A percentile compares a stretch with the other conserved stretches of the same genome.
phyloP scores from a whole-genome alignment of 2,329 filamentous ascomycete genomes.

The Anthostomella pinea region DNA sequence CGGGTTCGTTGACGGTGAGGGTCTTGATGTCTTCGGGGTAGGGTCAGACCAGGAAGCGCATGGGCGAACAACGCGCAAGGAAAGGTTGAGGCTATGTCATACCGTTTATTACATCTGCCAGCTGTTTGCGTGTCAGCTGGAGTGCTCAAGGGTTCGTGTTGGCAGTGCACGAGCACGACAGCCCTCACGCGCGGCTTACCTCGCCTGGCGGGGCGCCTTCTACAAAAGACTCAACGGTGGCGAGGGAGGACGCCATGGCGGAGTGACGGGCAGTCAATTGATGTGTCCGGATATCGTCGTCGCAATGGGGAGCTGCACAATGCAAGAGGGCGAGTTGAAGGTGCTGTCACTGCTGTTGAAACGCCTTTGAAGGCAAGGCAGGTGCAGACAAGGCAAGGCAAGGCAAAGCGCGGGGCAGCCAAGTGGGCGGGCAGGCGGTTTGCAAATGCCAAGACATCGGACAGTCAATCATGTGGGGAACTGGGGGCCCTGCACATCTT shows the following conservation, averaged over 20 bases:
- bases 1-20: conserved; percentile 68
- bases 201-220: conserved; percentile 94
- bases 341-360: too few relatives aligned
- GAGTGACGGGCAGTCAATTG: not conserved
- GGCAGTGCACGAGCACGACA: too few relatives aligned
- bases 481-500: too few relatives aligned
- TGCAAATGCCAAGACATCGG: conserved; percentile 2
- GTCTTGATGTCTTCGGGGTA: conserved; percentile 75
- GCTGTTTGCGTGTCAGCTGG: conserved; percentile 46
- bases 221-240: conserved; percentile 79
- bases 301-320: conserved; percentile 1
- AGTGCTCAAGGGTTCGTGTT: conserved; percentile 1
- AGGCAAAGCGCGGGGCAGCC: conserved; percentile 5
- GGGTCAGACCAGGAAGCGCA: conserved; percentile 11
- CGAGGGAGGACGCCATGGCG: conserved; percentile 41
- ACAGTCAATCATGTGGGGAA: too few relatives aligned
- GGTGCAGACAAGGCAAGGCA: too few relatives aligned
- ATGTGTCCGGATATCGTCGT: conserved; percentile 2
- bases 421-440: not conserved
- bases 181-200: too few relatives aligned
- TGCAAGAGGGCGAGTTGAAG: too few relatives aligned
- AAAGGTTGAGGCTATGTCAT: conserved; percentile 30
- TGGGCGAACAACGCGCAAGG: too few relatives aligned
- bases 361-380: too few relatives aligned
- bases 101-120: conserved; percentile 86